Percentiles rank a stretch among this genome's conserved stretches.
Evolutionary conservation across 2,329 filamentous ascomycete genomes (phyloP).

Genomic region (Pseudogymnoascus pannorum): DNA sequence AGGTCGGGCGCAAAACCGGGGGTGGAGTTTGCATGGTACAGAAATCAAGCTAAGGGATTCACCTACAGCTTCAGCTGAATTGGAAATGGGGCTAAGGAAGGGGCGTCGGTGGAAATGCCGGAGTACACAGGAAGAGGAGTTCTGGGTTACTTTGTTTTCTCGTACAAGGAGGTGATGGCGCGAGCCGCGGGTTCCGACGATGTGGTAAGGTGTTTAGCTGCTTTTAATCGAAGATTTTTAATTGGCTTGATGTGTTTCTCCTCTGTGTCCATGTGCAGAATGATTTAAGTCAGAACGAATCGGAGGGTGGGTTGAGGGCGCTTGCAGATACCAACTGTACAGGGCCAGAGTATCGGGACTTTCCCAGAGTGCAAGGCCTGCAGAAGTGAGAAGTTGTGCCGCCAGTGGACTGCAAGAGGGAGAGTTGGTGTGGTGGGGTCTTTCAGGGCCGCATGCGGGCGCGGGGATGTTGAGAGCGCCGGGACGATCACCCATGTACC

Average conservation of each 20-base stretch:
- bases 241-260: neutral
- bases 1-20: conserved; percentile 4
- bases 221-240: neutral
- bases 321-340: neutral
- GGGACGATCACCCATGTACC: conserved; percentile 1
- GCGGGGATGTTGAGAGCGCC: neutral
- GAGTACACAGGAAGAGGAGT: neutral
- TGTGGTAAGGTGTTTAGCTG: conserved; percentile 1
- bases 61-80: neutral
- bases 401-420: neutral
- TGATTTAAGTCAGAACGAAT: neutral
- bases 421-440: neutral
- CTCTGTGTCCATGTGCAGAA: neutral
- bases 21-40: conserved; percentile 9
- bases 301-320: neutral
- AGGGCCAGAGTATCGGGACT: neutral
- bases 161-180: neutral
- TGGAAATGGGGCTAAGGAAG: neutral
- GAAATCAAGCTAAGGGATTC: neutral
- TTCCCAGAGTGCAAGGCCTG: neutral
- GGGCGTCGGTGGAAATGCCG: conserved; percentile 1
- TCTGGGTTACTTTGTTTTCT: neutral
- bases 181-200: neutral
- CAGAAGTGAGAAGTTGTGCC: neutral
- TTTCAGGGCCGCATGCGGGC: conserved; percentile 1